phyloP scores from a whole-genome alignment of 352 stramenopile genomes.

The Phytophthora pseudosyringae region DNA sequence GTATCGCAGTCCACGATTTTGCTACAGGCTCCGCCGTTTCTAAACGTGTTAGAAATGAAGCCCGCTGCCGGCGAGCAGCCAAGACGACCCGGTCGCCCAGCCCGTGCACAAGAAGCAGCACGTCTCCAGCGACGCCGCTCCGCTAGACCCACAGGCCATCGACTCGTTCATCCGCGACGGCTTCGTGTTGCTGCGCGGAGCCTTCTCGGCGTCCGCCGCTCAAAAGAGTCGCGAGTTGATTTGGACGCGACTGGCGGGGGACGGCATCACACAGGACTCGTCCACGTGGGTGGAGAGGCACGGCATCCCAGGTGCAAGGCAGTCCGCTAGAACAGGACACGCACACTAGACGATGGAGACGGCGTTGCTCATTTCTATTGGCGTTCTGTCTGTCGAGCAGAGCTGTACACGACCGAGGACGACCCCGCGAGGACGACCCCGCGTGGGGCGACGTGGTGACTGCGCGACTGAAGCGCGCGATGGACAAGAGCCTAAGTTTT shows the following conservation, averaged over 20 bases:
- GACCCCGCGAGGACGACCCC: constrained; percentile 40
- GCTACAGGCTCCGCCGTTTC: too few species aligned
- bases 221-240: constrained; percentile 54
- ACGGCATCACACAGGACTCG: constrained; percentile 49
- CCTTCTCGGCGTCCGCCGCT: constrained; percentile 55
- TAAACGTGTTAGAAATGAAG: too few species aligned
- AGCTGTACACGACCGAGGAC: constrained; percentile 53
- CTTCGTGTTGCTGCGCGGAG: constrained; percentile 67
- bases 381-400: constrained; percentile 28
- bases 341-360: not conserved
- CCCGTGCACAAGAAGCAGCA: constrained; percentile 31
- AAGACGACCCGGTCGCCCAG: not conserved
- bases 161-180: constrained; percentile 68
- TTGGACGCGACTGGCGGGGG: constrained; percentile 43
- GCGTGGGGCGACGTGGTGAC: constrained; percentile 60
- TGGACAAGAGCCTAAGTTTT: constrained; percentile 50
- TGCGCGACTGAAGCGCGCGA: constrained; percentile 47
- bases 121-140: constrained; percentile 8
- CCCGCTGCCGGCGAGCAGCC: not conserved
- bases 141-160: constrained; percentile 43
- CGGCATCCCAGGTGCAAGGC: constrained; percentile 49
- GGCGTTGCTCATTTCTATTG: constrained; percentile 4
- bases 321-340: not conserved
- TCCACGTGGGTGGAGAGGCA: constrained; percentile 66
- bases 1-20: too few species aligned